These are phyloP conservation scores for Acanthamoeba castellanii DNA, from an alignment of 208 protist species.

Conservation along the genomic window DNA sequence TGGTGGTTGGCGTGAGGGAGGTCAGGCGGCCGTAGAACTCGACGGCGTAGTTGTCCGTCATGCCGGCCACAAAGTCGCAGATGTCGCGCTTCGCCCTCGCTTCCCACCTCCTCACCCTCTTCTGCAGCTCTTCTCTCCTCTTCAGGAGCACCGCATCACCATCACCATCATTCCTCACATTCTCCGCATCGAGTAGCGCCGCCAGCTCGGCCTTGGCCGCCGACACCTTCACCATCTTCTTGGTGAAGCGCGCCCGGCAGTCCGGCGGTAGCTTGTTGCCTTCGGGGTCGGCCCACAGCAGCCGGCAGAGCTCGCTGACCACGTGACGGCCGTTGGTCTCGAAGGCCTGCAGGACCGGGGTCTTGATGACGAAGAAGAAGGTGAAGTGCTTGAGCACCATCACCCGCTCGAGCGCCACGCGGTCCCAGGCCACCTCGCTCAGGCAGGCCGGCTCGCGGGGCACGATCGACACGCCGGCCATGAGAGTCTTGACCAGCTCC, in stretches of 20 bases:
- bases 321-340: not conserved
- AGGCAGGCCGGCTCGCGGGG: not conserved
- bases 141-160: too few relatives aligned
- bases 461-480: not conserved
- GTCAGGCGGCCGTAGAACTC: constrained; percentile 14
- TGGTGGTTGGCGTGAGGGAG: not conserved
- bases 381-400: not conserved
- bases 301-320: not conserved
- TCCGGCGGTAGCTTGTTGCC: not conserved
- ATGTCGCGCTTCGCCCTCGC: not conserved
- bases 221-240: not conserved
- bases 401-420: not conserved
- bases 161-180: too few relatives aligned
- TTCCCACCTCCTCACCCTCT: too few relatives aligned
- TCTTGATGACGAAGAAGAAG: constrained; percentile 8
- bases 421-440: not conserved
- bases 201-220: not conserved
- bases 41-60: not conserved
- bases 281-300: not conserved
- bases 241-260: not conserved
- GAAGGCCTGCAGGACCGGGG: not conserved
- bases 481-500: not conserved
- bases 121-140: too few relatives aligned
- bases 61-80: not conserved
- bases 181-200: too few relatives aligned